These are phyloP conservation scores for Fonsecaea multimorphosa DNA, from an alignment of 2,329 filamentous ascomycete species.

Conservation along the genomic window DNA sequence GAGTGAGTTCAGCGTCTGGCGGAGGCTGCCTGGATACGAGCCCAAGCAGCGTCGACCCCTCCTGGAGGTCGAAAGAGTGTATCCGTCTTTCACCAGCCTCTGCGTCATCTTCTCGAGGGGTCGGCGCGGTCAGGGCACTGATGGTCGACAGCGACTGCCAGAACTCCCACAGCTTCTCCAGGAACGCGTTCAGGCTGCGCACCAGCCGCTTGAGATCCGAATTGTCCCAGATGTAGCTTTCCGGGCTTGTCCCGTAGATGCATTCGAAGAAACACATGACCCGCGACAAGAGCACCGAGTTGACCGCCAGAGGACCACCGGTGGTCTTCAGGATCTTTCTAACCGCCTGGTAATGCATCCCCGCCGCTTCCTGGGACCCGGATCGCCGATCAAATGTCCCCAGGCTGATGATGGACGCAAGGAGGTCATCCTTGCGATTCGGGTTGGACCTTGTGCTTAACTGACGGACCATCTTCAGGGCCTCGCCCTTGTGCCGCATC, in stretches of 20 bases:
- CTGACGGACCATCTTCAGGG: slow-evolving; percentile 27
- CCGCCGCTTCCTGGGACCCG: slow-evolving; percentile 25
- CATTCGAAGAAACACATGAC: slow-evolving; percentile 37
- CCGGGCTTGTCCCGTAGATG: slow-evolving; percentile 34
- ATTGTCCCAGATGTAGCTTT: slow-evolving; percentile 35
- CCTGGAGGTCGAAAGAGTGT: slow-evolving; percentile 28
- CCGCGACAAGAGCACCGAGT: slow-evolving; percentile 30
- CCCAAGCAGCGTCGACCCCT: slow-evolving; percentile 25
- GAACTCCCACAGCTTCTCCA: slow-evolving; percentile 24
- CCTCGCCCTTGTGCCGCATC: slow-evolving; percentile 35
- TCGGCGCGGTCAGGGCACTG: slow-evolving; percentile 16
- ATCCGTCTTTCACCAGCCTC: slow-evolving; percentile 12
- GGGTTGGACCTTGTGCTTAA: slow-evolving; percentile 24
- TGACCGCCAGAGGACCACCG: slow-evolving; percentile 31
- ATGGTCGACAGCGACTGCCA: slow-evolving; percentile 31
- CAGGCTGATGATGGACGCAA: slow-evolving; percentile 35
- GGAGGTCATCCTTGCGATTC: slow-evolving; percentile 31
- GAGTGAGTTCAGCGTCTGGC: slow-evolving; percentile 24
- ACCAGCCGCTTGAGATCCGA: slow-evolving; percentile 28
- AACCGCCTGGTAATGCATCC: slow-evolving; percentile 32
- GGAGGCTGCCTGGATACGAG: slow-evolving; percentile 24
- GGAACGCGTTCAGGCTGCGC: slow-evolving; percentile 25
- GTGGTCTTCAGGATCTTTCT: slow-evolving; percentile 32
- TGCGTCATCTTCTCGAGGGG: neutral
- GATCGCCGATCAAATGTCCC: slow-evolving; percentile 33